Evolutionary conservation across 2,329 filamentous ascomycete species (phyloP), one percentile per base, ranked within the genome.

Genomic region (Arthrinium puccinioides): DNA sequence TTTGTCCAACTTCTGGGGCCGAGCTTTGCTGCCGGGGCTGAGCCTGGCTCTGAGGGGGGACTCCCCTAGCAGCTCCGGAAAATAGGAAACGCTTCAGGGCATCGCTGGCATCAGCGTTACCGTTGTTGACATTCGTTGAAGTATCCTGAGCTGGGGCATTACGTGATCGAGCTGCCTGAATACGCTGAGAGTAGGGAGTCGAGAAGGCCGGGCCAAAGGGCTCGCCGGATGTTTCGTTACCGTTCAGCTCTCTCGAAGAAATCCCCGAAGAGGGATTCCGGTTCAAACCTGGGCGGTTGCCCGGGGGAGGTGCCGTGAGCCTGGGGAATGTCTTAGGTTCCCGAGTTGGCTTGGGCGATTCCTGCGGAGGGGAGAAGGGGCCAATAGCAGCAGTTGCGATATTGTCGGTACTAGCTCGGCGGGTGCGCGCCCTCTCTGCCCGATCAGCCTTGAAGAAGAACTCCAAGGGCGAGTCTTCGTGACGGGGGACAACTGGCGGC

Each of bases 371-470:
- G n/a, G 72, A 79, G 41, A 72, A 68, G 5, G 70, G 66, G 9
- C 62, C 59, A 7, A 61, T 51, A 21, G 58, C 52, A 15, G 39
- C 9, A 46, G 48, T 46, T 48, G 63, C 40, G 51, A 62, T 47
- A 49, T 68, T 67, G 36, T 65, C 59, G 13, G 70, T 67, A 46
- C 72, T 78, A 15, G 69, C 68, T 41, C 72, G 70, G 19, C 69
- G 68, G 31, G 71, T 72, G 42, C 72, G 70, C 37, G 80, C 79
- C 54, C 79, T 84, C 59, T 92, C 85, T 43, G 85, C 82, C 34
- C 84, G 77, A 49, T 95, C 85, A 23, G 87, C 88, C 43, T 83
- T 82, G 67, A 97, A 97, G 55, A 97, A 82, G 44, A 94, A 74
- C 51, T 97, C 89, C 5, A 97, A 69, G 1, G 89, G 88, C 9